Conservation (phyloP, 495 filamentous ascomycete genomes). For the Penicillium coffeae region DNA sequence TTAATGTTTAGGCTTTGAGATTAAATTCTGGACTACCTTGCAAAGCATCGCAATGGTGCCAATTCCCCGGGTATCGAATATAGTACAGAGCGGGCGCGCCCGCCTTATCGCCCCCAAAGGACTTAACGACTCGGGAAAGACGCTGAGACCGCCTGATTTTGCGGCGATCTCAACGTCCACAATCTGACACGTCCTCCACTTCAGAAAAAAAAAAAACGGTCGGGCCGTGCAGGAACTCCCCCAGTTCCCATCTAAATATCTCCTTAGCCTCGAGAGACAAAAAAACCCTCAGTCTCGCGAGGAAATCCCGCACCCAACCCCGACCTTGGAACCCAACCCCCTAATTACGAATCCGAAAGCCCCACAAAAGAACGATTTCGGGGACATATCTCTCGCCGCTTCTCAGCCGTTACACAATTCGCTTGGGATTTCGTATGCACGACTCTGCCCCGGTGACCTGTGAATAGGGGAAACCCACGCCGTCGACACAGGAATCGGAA, state of each 20-base stretch:
- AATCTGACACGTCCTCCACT: slow-evolving; percentile 11
- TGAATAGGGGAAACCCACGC: background rate
- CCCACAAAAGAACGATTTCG: background rate
- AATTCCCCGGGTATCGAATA: background rate
- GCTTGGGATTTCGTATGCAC: background rate
- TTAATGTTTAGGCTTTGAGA: too few relatives aligned
- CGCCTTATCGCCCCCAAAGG: slow-evolving; percentile 10
- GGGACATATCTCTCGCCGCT: background rate
- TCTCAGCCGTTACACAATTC: background rate
- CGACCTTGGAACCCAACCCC: background rate
- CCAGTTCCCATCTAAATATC: background rate
- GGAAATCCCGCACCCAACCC: slow-evolving; percentile 11
- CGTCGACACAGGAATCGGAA: background rate
- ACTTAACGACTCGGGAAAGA: slow-evolving; percentile 13
- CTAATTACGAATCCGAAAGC: background rate
- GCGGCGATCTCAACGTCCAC: slow-evolving; percentile 24
- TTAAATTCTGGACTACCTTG: too few relatives aligned
- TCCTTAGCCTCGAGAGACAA: slow-evolving; percentile 2
- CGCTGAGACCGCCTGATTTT: slow-evolving; percentile 24
- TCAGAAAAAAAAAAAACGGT: background rate
- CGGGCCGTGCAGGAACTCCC: slow-evolving; percentile 1
- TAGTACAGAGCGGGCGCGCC: background rate
- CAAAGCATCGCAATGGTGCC: too few relatives aligned
- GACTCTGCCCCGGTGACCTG: background rate
- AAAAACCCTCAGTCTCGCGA: background rate